These are phyloP conservation scores for Kingdonia uniflora DNA, from an alignment of 164 flowering plant species.

Conservation along the genomic window DNA sequence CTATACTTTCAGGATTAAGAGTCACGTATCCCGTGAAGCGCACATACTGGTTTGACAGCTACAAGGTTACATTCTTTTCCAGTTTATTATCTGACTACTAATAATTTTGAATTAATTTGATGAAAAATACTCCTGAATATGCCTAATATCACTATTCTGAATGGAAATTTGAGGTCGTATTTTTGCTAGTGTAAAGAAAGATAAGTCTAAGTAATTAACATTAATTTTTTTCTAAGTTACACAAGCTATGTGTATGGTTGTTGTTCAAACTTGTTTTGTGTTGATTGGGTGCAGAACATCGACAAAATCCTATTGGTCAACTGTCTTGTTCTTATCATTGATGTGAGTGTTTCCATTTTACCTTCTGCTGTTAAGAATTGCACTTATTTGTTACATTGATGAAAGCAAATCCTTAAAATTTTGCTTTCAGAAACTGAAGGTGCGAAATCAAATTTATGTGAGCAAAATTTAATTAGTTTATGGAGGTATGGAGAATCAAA, in stretches of 20 bases:
- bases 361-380: neutral
- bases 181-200: too few relatives aligned
- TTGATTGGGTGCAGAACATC: slow-evolving; percentile 51
- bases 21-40: slow-evolving; percentile 77
- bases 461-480: too few relatives aligned
- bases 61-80: slow-evolving; percentile 30
- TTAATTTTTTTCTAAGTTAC: neutral
- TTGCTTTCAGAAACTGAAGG: too few relatives aligned
- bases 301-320: slow-evolving; percentile 70
- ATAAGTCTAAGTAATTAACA: too few relatives aligned
- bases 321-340: slow-evolving; percentile 84
- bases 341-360: slow-evolving; percentile 42
- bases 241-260: neutral
- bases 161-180: too few relatives aligned
- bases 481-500: too few relatives aligned
- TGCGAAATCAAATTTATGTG: too few relatives aligned
- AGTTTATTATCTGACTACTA: neutral
- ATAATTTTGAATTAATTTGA: neutral
- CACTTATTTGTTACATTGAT: neutral
- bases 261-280: slow-evolving; percentile 1
- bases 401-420: too few relatives aligned
- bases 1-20: slow-evolving; percentile 87
- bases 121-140: too few relatives aligned
- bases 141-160: too few relatives aligned
- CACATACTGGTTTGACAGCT: slow-evolving; percentile 92